phyloP scores from a whole-genome alignment of 192 early-diverging fungal species.

The Endogone sp. region DNA sequence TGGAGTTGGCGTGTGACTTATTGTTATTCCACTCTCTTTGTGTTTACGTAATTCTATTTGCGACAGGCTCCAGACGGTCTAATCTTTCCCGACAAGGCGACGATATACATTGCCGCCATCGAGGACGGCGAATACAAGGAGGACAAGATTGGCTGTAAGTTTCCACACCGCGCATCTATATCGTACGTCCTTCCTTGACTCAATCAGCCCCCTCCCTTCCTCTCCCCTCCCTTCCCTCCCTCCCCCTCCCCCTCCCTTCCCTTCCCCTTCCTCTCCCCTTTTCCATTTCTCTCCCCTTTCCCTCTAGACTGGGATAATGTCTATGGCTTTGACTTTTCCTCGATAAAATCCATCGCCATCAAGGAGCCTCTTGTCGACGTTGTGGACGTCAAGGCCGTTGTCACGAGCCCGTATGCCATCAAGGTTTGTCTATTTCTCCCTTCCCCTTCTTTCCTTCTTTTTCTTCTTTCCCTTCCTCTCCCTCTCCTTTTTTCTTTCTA shows the following conservation, averaged over 20 bases:
- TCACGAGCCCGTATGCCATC: conserved; percentile 75
- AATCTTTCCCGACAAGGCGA: conserved; percentile 85
- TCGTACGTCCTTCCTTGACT: neutral
- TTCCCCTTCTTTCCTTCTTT: no score
- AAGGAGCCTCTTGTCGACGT: conserved; percentile 95
- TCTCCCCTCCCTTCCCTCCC: neutral
- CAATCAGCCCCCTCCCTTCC: no score
- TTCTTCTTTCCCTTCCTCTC: neutral
- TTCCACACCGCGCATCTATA: conserved; percentile 19
- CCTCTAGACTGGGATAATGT: conserved; percentile 81
- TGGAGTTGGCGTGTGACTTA: no score
- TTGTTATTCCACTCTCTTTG: no score
- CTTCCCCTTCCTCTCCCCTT: neutral
- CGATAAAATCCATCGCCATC: conserved; percentile 85
- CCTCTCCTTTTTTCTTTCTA: neutral
- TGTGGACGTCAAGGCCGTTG: conserved; percentile 82
- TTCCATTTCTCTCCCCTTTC: neutral
- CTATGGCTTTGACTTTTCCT: conserved; percentile 97
- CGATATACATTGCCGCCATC: conserved; percentile 85
- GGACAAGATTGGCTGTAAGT: conserved; percentile 76
- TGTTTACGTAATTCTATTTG: no score
- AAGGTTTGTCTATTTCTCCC: conserved; percentile 29
- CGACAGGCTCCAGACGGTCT: conserved; percentile 73
- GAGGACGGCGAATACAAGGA: conserved; percentile 96
- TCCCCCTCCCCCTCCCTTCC: neutral